These are phyloP conservation scores for Mycena citricolor DNA, from an alignment of 1,284 basidiomycete genomes.

Conservation along the genomic window DNA sequence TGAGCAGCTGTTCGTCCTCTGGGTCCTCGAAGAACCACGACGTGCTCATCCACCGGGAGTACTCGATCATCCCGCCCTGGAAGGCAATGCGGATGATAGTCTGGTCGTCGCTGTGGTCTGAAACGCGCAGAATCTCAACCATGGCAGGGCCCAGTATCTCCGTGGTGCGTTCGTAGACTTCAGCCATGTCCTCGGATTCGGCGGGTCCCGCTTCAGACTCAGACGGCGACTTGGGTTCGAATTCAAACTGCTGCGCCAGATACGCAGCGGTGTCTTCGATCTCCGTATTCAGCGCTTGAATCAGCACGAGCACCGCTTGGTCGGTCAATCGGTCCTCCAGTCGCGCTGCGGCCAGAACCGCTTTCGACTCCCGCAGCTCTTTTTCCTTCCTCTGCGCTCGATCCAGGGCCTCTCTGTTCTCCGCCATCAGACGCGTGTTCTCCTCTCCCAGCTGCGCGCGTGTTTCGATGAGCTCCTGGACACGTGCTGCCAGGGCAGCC, in stretches of 20 bases:
- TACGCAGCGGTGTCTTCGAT: conserved; percentile 21
- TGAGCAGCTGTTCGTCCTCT: conserved; percentile 37
- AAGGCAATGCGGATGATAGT: conserved; percentile 46
- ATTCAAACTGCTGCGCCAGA: conserved; percentile 36
- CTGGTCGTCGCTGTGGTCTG: conserved; percentile 38
- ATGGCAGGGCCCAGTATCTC: conserved; percentile 39
- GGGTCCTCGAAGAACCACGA: conserved; percentile 43
- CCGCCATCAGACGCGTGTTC: conserved; percentile 11
- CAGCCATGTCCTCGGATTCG: conserved; percentile 32
- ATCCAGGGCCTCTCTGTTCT: conserved; percentile 1
- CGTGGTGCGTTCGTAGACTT: conserved; percentile 33
- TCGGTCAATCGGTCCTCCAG: conserved; percentile 15
- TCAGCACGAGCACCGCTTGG: conserved; percentile 18
- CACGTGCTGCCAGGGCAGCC: conserved; percentile 5
- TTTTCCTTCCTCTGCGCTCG: too few relatives aligned
- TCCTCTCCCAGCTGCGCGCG: conserved; percentile 16
- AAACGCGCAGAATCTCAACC: conserved; percentile 31
- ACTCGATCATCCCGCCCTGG: conserved; percentile 40
- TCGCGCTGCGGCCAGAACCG: too few relatives aligned
- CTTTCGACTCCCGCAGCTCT: too few relatives aligned
- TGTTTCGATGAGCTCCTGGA: neutral
- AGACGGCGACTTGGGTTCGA: conserved; percentile 22
- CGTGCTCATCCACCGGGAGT: conserved; percentile 40
- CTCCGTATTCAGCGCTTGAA: conserved; percentile 20
- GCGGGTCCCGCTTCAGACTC: conserved; percentile 11